phyloP scores from a whole-genome alignment of 2,329 filamentous ascomycete genomes.

The Neonectria coccinea region DNA sequence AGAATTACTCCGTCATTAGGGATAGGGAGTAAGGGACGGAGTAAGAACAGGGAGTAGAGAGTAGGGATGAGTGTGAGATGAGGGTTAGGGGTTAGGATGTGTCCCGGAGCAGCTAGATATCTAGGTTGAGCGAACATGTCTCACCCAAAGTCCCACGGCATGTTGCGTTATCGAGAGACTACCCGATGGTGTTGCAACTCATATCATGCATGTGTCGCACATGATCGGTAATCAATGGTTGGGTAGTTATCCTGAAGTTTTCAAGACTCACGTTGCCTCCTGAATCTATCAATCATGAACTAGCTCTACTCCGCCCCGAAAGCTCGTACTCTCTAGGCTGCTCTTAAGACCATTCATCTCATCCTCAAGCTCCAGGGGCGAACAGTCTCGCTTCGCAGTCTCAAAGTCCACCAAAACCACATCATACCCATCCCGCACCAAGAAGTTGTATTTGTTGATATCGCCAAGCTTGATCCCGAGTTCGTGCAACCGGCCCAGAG shows the following conservation, averaged over 20 bases:
- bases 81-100: not conserved
- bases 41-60: too few relatives aligned
- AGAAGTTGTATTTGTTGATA: slow-evolving; percentile 48
- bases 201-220: not conserved
- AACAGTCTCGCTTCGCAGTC: slow-evolving; percentile 37
- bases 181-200: not conserved
- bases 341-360: slow-evolving; percentile 40
- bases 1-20: too few relatives aligned
- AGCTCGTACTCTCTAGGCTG: slow-evolving; percentile 24
- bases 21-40: too few relatives aligned
- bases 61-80: too few relatives aligned
- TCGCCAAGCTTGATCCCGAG: slow-evolving; percentile 48
- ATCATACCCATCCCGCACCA: slow-evolving; percentile 39
- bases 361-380: slow-evolving; percentile 36
- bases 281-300: slow-evolving; percentile 8
- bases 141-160: too few relatives aligned
- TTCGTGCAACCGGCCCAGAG: slow-evolving; percentile 39
- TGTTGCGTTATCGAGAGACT: too few relatives aligned
- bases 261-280: not conserved
- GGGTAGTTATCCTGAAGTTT: too few relatives aligned
- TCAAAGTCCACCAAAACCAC: slow-evolving; percentile 45
- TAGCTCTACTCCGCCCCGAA: slow-evolving; percentile 11
- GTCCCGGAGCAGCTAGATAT: not conserved
- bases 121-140: not conserved
- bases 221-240: too few relatives aligned